Conservation (phyloP, 2,329 filamentous ascomycete species). For the Epichloe bromicola region DNA sequence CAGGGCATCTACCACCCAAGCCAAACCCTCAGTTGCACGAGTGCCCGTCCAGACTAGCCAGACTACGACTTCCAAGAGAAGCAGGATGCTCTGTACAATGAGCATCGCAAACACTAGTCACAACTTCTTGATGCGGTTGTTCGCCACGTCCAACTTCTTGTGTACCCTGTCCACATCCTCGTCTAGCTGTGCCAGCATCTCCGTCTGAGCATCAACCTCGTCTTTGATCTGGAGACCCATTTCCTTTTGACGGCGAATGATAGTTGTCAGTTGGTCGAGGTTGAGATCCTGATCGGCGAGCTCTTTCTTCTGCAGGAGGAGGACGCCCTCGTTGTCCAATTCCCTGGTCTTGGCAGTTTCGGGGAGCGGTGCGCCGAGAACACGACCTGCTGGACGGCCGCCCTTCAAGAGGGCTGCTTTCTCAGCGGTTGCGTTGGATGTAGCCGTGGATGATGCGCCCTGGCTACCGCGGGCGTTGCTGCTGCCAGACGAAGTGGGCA, state of each 20-base stretch:
- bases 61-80: constrained; percentile 16
- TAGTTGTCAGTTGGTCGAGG: constrained; percentile 52
- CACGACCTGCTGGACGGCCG: constrained; percentile 39
- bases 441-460: neutral
- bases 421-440: constrained; percentile 25
- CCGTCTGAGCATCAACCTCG: constrained; percentile 59
- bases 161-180: constrained; percentile 52
- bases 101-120: constrained; percentile 22
- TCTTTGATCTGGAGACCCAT: constrained; percentile 66
- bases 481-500: constrained; percentile 18
- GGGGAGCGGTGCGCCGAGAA: constrained; percentile 57
- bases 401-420: constrained; percentile 34
- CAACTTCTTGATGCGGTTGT: constrained; percentile 57
- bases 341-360: constrained; percentile 69
- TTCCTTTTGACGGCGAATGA: constrained; percentile 61
- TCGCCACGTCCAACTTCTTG: constrained; percentile 61
- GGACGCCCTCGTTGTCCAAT: constrained; percentile 60
- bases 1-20: constrained; percentile 17
- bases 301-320: constrained; percentile 61
- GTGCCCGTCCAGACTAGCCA: constrained; percentile 19
- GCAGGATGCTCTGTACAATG: constrained; percentile 16
- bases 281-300: constrained; percentile 65
- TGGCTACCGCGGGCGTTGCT: constrained; percentile 28
- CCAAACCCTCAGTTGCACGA: constrained; percentile 12
- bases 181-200: constrained; percentile 54